These are phyloP conservation scores for Cutaneotrichosporon curvatum DNA, from an alignment of 1,284 basidiomycete species.

Conservation along the genomic window DNA sequence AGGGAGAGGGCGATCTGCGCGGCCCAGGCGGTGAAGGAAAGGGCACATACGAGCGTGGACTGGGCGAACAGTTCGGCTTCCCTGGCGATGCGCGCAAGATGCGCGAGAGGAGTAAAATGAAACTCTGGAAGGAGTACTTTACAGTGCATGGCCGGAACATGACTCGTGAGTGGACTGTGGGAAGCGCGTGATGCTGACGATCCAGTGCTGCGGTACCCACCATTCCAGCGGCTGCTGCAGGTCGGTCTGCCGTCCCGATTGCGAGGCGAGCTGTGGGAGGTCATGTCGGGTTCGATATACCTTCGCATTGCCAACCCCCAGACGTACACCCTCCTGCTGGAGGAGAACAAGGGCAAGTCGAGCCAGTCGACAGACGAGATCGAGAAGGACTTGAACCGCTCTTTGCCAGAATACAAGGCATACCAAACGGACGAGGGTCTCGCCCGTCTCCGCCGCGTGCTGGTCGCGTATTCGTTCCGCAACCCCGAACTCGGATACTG, in stretches of 20 bases:
- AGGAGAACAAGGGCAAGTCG: slow-evolving; percentile 69
- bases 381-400: slow-evolving; percentile 95
- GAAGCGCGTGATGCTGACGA: slow-evolving; percentile 27
- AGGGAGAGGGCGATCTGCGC: slow-evolving; percentile 51
- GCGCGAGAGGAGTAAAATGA: slow-evolving; percentile 93
- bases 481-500: slow-evolving; percentile 78
- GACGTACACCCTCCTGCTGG: slow-evolving; percentile 70
- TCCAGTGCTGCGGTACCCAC: slow-evolving; percentile 89
- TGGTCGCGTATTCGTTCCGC: slow-evolving; percentile 95
- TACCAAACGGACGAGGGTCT: slow-evolving; percentile 87
- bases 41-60: slow-evolving; percentile 64
- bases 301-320: slow-evolving; percentile 84
- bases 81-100: slow-evolving; percentile 92
- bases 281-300: slow-evolving; percentile 87
- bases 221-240: slow-evolving; percentile 92
- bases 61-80: slow-evolving; percentile 82
- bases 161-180: slow-evolving; percentile 33
- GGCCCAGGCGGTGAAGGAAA: slow-evolving; percentile 48
- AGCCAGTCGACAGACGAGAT: slow-evolving; percentile 96
- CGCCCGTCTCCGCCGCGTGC: slow-evolving; percentile 71
- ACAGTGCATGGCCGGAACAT: slow-evolving; percentile 48
- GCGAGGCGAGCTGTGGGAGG: slow-evolving; percentile 97
- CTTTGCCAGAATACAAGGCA: slow-evolving; percentile 87
- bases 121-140: slow-evolving; percentile 89
- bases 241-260: slow-evolving; percentile 93